A percentile compares a stretch with the other conserved stretches of the same genome.
Conservation (phyloP, 1,139 yeast species). For the Scheffersomyces lignicola region DNA sequence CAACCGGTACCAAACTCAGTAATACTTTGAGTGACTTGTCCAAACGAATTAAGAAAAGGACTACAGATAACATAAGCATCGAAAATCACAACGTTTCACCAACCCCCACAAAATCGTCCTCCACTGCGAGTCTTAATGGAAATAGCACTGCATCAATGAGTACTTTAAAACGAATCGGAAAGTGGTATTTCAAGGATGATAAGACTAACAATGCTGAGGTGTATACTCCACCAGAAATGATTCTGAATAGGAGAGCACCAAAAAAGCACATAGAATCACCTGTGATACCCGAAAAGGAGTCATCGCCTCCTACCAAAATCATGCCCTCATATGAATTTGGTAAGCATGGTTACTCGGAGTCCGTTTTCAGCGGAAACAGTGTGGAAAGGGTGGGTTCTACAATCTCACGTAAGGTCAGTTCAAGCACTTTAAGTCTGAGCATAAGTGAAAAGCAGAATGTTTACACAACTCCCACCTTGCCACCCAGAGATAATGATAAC, state of each 20-base stretch:
- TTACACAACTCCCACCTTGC: constrained; percentile 2
- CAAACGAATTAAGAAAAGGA: constrained; percentile 30
- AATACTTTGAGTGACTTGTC: constrained; percentile 38
- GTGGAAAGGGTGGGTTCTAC: background rate
- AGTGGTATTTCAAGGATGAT: constrained; percentile 65
- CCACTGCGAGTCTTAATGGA: constrained; percentile 3
- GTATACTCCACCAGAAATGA: constrained; percentile 67
- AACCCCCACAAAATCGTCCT: background rate
- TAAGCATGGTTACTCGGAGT: constrained; percentile 7
- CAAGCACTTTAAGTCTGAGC: constrained; percentile 1
- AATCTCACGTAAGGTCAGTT: constrained; percentile 1
- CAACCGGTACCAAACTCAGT: constrained; percentile 14
- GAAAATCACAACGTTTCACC: constrained; percentile 7
- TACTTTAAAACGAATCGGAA: constrained; percentile 62
- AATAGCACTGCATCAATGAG: constrained; percentile 18
- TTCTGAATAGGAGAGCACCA: constrained; percentile 51
- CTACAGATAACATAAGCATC: constrained; percentile 9
- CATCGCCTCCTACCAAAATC: constrained; percentile 3
- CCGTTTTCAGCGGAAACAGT: constrained; percentile 2
- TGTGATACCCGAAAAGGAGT: constrained; percentile 5
- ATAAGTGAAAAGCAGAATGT: background rate
- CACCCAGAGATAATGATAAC: constrained; percentile 5
- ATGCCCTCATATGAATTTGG: constrained; percentile 18
- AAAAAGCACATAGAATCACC: constrained; percentile 20
- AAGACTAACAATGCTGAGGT: constrained; percentile 14